phyloP scores from a whole-genome alignment of 2,329 filamentous ascomycete species.

The Penicillium digitatum region DNA sequence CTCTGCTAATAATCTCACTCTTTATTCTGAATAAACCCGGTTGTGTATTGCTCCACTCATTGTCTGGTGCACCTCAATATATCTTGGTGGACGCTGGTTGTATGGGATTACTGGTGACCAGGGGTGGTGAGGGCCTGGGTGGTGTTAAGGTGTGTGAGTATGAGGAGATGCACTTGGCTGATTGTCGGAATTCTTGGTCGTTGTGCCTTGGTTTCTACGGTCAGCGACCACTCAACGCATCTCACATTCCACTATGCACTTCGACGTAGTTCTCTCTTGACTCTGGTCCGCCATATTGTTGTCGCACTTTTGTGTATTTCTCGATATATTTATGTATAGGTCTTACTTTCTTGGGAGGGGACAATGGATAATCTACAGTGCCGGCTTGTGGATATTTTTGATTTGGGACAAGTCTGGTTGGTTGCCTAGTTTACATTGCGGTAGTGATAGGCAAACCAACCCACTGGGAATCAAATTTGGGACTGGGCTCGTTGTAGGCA shows the following conservation, averaged over 20 bases:
- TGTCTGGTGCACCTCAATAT: background rate
- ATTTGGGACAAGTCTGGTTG: background rate
- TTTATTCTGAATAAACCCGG: no score
- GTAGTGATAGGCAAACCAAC: background rate
- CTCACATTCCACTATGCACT: no score
- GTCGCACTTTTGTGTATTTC: background rate
- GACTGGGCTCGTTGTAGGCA: background rate
- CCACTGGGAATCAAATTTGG: fast-evolving
- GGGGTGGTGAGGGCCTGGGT: background rate
- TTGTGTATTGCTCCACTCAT: background rate
- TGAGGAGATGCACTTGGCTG: background rate
- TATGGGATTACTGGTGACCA: background rate
- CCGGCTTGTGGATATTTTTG: background rate
- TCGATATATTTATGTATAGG: background rate
- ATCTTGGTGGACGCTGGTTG: background rate
- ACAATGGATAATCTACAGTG: no score
- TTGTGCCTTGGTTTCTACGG: no score
- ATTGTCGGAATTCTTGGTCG: no score
- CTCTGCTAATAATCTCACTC: no score
- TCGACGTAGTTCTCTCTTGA: no score
- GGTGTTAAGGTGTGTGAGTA: background rate
- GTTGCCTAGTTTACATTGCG: background rate
- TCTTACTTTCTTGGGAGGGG: background rate
- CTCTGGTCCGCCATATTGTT: background rate
- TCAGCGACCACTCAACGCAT: no score